phyloP scores from a whole-genome alignment of 2,329 filamentous ascomycete genomes.

The Phyllosticta citribraziliensis region DNA sequence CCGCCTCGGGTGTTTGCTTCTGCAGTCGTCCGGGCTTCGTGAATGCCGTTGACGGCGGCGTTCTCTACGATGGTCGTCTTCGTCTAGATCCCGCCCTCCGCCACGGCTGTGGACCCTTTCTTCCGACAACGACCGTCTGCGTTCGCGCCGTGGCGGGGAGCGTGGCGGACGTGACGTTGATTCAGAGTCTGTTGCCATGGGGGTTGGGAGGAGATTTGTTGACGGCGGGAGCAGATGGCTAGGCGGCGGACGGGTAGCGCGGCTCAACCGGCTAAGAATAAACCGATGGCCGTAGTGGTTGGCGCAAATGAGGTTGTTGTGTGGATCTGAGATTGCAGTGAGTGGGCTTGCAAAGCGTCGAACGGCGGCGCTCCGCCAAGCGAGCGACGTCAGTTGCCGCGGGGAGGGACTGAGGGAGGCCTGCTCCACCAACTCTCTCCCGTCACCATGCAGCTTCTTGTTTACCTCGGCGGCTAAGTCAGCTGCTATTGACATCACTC shows the following conservation, averaged over 20 bases:
- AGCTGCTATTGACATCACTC: background rate
- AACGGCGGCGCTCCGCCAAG: background rate
- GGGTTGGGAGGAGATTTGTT: background rate
- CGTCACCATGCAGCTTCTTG: background rate
- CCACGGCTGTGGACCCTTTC: background rate
- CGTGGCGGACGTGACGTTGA: background rate
- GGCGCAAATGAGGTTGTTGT: background rate
- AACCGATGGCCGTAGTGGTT: background rate
- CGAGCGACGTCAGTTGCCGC: background rate
- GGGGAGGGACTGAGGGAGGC: background rate
- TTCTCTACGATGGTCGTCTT: slow-evolving; percentile 3
- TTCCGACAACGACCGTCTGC: background rate
- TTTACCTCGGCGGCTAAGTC: background rate
- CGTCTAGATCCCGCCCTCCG: background rate
- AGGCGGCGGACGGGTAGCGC: background rate
- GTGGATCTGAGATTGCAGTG: background rate
- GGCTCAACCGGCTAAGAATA: background rate
- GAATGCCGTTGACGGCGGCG: slow-evolving; percentile 17
- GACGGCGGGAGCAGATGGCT: background rate
- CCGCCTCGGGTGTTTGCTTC: slow-evolving; percentile 9
- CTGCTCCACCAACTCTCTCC: background rate
- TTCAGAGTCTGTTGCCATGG: background rate
- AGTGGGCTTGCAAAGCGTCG: background rate
- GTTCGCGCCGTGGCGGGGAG: background rate
- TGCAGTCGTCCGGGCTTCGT: slow-evolving; percentile 16